A percentile compares a stretch with the other conserved stretches of the same genome.
phyloP scores from a whole-genome alignment of 1,139 yeast species.

The Meyerozyma carpophila region DNA sequence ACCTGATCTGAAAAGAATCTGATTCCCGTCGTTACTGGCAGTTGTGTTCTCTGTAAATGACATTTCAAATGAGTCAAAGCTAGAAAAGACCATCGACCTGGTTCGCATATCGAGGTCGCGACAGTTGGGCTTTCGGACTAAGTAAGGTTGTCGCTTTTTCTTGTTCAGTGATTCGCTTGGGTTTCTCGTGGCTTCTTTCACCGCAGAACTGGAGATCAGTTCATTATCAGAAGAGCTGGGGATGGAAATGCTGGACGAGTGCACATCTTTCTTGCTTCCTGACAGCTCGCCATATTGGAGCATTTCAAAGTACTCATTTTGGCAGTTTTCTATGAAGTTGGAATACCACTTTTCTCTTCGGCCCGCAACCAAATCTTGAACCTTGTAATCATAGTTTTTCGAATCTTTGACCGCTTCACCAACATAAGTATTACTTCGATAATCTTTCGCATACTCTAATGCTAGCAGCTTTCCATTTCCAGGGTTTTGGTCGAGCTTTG shows the following conservation, averaged over 20 bases:
- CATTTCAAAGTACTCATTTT: slow-evolving; percentile 10
- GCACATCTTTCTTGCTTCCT: not conserved
- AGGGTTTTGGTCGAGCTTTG: not conserved
- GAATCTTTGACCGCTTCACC: not conserved
- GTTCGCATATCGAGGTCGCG: not conserved
- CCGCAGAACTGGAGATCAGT: slow-evolving; percentile 4
- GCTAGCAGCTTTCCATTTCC: slow-evolving; percentile 1
- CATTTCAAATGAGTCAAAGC: not conserved
- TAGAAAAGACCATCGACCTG: not conserved
- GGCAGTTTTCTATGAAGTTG: slow-evolving; percentile 17
- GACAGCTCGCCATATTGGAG: slow-evolving; percentile 5
- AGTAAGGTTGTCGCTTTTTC: not conserved
- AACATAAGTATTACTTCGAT: not conserved
- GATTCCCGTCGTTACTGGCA: not conserved
- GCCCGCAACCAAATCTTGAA: slow-evolving; percentile 22
- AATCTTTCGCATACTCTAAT: slow-evolving; percentile 12
- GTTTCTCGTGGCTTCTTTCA: no score
- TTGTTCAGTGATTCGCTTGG: slow-evolving; percentile 2
- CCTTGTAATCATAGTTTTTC: slow-evolving; percentile 13
- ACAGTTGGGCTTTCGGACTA: not conserved
- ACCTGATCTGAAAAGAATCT: not conserved
- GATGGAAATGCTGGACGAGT: not conserved
- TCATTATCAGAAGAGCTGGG: slow-evolving; percentile 4
- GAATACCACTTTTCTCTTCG: slow-evolving; percentile 18
- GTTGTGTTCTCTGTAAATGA: not conserved